These are phyloP conservation scores for Dendrobium nobile DNA, from an alignment of 106 monocot genomes.

Conservation along the genomic window DNA sequence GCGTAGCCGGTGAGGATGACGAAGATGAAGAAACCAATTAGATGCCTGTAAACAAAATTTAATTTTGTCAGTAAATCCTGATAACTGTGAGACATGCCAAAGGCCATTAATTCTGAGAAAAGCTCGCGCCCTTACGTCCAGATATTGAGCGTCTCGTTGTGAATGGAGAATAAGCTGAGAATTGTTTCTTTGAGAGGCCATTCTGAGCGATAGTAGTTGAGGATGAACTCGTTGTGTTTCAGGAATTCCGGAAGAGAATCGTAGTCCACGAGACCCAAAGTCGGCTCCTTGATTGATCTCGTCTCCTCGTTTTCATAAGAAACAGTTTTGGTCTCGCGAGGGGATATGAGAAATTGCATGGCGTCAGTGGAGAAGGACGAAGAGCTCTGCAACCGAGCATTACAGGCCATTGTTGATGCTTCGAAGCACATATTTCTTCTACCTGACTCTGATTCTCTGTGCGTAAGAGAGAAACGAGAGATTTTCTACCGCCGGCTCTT, in stretches of 20 bases:
- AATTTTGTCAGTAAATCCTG: not conserved
- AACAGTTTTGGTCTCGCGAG: not conserved
- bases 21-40: constrained; percentile 25
- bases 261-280: constrained; percentile 19
- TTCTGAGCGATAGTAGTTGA: constrained; percentile 31
- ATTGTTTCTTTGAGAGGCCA: constrained; percentile 44
- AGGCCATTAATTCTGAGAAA: too few species aligned
- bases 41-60: constrained; percentile 1
- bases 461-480: not conserved
- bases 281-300: not conserved
- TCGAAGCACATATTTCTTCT: constrained; percentile 2
- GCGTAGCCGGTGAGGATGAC: constrained; percentile 3
- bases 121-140: constrained; percentile 26
- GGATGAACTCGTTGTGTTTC: constrained; percentile 47
- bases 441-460: not conserved
- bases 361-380: not conserved
- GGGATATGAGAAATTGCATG: not conserved
- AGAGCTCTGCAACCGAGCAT: not conserved
- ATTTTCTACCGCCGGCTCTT: not conserved
- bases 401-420: not conserved
- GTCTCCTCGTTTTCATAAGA: not conserved
- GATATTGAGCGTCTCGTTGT: constrained; percentile 51
- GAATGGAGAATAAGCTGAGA: constrained; percentile 48
- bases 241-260: constrained; percentile 31
- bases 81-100: too few species aligned